These are phyloP conservation scores for Heterobasidion annosum DNA, from an alignment of 1,284 basidiomycete genomes.

Conservation along the genomic window DNA sequence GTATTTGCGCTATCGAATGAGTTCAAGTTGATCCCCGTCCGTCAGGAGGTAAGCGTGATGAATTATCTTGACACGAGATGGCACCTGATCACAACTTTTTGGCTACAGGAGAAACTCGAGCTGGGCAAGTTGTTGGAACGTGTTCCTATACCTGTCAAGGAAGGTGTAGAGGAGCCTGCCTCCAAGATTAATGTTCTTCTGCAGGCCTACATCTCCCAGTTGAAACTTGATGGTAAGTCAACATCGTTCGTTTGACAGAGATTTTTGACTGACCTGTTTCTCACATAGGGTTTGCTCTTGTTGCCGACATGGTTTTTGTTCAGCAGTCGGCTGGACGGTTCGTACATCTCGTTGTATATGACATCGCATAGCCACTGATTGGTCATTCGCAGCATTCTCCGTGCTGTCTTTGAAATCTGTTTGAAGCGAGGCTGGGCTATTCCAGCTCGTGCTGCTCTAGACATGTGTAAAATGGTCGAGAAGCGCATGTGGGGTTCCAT, in stretches of 20 bases:
- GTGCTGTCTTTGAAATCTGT: slow-evolving; percentile 98
- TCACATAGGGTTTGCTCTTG: slow-evolving; percentile 75
- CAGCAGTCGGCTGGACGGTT: slow-evolving; percentile 85
- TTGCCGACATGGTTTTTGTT: slow-evolving; percentile 98
- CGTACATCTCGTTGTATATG: slow-evolving; percentile 12
- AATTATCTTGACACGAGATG: slow-evolving; percentile 36
- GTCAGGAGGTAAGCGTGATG: slow-evolving; percentile 24
- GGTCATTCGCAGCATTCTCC: slow-evolving; percentile 61
- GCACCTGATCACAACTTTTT: slow-evolving; percentile 12
- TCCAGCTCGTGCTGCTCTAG: slow-evolving; percentile 84
- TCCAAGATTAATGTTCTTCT: slow-evolving; percentile 97
- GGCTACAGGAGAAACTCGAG: slow-evolving; percentile 73
- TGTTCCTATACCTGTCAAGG: slow-evolving; percentile 97
- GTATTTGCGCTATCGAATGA: slow-evolving; percentile 97
- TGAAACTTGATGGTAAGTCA: slow-evolving; percentile 76
- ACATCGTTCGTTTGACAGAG: not conserved
- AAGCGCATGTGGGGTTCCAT: slow-evolving; percentile 95
- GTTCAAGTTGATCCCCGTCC: slow-evolving; percentile 89
- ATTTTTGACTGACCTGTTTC: not conserved
- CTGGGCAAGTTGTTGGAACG: slow-evolving; percentile 90
- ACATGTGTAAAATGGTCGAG: slow-evolving; percentile 97
- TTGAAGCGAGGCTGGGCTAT: slow-evolving; percentile 97
- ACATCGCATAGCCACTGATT: not conserved
- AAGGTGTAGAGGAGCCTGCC: slow-evolving; percentile 91
- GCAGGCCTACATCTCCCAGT: slow-evolving; percentile 92